phyloP scores from a whole-genome alignment of 805 yeast genomes.

The Kuraishia ogatae region DNA sequence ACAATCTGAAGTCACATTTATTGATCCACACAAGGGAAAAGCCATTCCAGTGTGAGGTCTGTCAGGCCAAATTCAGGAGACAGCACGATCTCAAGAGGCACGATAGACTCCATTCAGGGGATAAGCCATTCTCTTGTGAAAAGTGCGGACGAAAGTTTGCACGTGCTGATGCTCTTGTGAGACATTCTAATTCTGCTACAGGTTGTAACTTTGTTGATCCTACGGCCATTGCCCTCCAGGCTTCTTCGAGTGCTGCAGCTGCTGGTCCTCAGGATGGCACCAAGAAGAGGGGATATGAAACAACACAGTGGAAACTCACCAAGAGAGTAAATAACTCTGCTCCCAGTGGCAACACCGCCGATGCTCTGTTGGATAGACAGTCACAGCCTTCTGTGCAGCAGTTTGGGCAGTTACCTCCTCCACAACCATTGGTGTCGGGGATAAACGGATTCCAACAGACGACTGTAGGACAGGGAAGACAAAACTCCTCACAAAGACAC shows the following conservation, averaged over 20 bases:
- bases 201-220: slow-evolving; percentile 15
- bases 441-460: background rate
- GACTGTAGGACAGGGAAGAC: background rate
- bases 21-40: slow-evolving; percentile 57
- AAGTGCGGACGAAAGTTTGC: slow-evolving; percentile 61
- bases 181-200: slow-evolving; percentile 44
- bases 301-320: slow-evolving; percentile 1
- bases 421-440: background rate
- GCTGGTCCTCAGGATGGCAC: background rate
- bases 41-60: slow-evolving; percentile 55
- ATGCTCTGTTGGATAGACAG: background rate
- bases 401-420: background rate
- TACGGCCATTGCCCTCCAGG: background rate
- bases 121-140: slow-evolving; percentile 54
- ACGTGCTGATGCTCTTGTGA: slow-evolving; percentile 63
- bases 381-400: background rate
- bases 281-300: background rate
- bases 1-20: slow-evolving; percentile 65
- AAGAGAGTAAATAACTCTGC: background rate
- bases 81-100: slow-evolving; percentile 74
- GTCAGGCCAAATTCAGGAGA: slow-evolving; percentile 57
- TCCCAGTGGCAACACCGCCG: background rate
- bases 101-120: slow-evolving; percentile 68
- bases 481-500: background rate
- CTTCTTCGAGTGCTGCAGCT: background rate